Evolutionary conservation across 495 filamentous ascomycete genomes (phyloP).

Genomic region (Talaromyces stipitatus): DNA sequence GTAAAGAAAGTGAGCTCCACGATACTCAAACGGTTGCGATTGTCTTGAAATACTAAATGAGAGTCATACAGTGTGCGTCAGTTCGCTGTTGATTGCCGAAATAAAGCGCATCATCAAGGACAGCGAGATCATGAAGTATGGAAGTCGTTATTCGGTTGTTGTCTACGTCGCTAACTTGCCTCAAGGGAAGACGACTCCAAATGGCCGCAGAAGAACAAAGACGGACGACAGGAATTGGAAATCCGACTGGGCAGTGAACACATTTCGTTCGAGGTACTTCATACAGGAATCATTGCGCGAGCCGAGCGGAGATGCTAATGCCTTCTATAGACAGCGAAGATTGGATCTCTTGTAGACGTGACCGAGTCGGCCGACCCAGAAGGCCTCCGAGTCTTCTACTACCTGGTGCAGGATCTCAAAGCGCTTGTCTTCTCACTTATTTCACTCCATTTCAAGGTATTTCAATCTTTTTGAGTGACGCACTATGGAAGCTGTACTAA

Average conservation of each 20-base stretch:
- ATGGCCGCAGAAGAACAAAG: slow-evolving; percentile 99
- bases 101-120: slow-evolving; percentile 95
- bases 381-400: slow-evolving; percentile 98
- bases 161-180: slow-evolving; percentile 15
- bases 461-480: not conserved
- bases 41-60: slow-evolving; percentile 13
- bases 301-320: not conserved
- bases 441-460: slow-evolving; percentile 92
- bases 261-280: slow-evolving; percentile 87
- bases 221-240: slow-evolving; percentile 94
- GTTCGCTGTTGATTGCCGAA: slow-evolving; percentile 82
- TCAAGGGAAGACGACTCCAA: slow-evolving; percentile 94
- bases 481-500: not conserved
- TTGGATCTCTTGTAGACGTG: slow-evolving; percentile 94
- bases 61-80: slow-evolving; percentile 79
- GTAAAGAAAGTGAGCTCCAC: slow-evolving; percentile 85
- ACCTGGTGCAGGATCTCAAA: slow-evolving; percentile 96
- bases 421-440: slow-evolving; percentile 95
- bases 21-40: not conserved
- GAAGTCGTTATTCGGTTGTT: slow-evolving; percentile 3
- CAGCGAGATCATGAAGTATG: slow-evolving; percentile 97
- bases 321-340: slow-evolving; percentile 78
- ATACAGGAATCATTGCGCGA: not conserved
- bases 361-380: slow-evolving; percentile 94
- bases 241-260: slow-evolving; percentile 92